These are phyloP conservation scores for Fistulina hepatica DNA, from an alignment of 1,284 basidiomycete species.

Conservation along the genomic window DNA sequence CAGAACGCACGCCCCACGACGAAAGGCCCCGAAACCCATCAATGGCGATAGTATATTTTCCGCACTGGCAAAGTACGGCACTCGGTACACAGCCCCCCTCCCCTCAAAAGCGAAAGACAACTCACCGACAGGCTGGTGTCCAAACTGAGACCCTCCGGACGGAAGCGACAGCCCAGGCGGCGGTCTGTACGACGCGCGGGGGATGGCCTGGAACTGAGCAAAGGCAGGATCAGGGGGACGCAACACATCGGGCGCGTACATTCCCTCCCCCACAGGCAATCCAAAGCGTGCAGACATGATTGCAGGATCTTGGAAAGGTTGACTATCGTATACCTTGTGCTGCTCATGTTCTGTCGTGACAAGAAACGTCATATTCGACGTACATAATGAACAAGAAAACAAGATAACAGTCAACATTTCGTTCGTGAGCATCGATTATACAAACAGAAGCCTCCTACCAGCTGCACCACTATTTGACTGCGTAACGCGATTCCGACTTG, in stretches of 20 bases:
- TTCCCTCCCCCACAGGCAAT: constrained; percentile 21
- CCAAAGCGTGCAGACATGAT: constrained; percentile 70
- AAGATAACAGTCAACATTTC: constrained; percentile 26
- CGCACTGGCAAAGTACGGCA: constrained; percentile 73
- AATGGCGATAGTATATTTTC: constrained; percentile 60
- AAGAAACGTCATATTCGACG: background rate
- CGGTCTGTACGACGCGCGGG: constrained; percentile 34
- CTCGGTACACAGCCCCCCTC: constrained; percentile 76
- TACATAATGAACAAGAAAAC: constrained; percentile 20
- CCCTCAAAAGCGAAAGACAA: constrained; percentile 41
- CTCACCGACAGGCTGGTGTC: constrained; percentile 73
- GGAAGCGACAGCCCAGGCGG: constrained; percentile 51
- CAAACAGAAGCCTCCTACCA: constrained; percentile 41
- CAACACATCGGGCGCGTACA: too few species aligned
- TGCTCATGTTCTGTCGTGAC: constrained; percentile 22
- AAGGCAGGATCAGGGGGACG: constrained; percentile 18
- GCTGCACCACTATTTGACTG: constrained; percentile 24
- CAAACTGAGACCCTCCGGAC: constrained; percentile 31
- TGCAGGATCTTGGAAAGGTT: constrained; percentile 61
- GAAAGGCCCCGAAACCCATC: constrained; percentile 25
- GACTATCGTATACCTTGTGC: constrained; percentile 30
- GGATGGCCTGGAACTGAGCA: constrained; percentile 21
- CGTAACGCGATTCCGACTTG: constrained; percentile 45
- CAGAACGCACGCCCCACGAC: background rate
- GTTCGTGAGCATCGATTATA: constrained; percentile 23